Conservation (phyloP, 495 filamentous ascomycete genomes). For the Hypoxylon rickii region DNA sequence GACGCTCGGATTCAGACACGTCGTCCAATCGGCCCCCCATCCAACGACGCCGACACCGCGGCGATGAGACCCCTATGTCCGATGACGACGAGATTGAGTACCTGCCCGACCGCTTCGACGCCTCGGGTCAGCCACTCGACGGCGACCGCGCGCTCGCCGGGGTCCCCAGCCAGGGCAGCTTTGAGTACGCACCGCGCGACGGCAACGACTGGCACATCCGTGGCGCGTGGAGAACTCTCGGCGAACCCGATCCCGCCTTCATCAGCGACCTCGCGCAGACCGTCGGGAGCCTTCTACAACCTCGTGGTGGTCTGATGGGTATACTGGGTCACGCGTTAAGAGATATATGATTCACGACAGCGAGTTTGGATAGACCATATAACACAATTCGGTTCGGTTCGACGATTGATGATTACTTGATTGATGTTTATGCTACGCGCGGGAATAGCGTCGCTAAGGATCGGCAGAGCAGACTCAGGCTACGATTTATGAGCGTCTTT, state of each 20-base stretch:
- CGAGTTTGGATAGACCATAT: background rate
- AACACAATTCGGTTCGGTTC: no score
- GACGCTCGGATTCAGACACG: conserved; percentile 43
- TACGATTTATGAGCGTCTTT: no score
- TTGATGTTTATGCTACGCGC: no score
- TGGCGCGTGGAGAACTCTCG: conserved; percentile 25
- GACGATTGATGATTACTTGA: no score
- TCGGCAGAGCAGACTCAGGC: no score
- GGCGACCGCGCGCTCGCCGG: background rate
- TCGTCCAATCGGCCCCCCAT: conserved; percentile 37
- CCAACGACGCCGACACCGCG: conserved; percentile 19
- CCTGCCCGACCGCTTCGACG: conserved; percentile 70
- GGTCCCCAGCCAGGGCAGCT: conserved; percentile 16
- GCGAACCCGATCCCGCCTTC: conserved; percentile 21
- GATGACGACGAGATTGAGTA: conserved; percentile 46
- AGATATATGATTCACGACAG: conserved; percentile 11
- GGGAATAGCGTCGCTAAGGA: no score
- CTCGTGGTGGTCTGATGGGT: conserved; percentile 6
- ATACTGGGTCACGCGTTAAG: conserved; percentile 12
- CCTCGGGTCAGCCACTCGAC: conserved; percentile 57
- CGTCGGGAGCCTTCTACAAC: conserved; percentile 13
- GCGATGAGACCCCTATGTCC: conserved; percentile 22
- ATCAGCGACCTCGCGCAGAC: conserved; percentile 19
- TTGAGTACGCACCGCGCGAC: conserved; percentile 25
- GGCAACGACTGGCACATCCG: conserved; percentile 21